phyloP scores from a whole-genome alignment of 345 rosid genomes.

The Chamaenerion angustifolium region DNA sequence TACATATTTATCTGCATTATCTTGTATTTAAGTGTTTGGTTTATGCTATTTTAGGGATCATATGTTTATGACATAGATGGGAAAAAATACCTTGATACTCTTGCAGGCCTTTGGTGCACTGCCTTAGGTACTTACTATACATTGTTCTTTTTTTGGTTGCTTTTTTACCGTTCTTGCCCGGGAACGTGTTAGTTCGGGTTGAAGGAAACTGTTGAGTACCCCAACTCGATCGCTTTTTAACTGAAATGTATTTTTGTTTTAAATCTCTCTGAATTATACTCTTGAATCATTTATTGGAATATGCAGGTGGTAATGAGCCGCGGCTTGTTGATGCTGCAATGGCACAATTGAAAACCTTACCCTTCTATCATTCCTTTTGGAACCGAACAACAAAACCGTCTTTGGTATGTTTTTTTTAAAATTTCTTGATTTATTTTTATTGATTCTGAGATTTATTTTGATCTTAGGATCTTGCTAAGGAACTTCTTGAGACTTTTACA shows the following conservation, averaged over 20 bases:
- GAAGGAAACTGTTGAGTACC: no score
- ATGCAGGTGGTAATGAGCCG: constrained; percentile 83
- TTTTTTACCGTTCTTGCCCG: no score
- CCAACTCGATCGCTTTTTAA: no score
- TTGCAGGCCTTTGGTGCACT: constrained; percentile 95
- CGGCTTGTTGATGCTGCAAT: constrained; percentile 81
- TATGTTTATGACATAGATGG: constrained; percentile 70
- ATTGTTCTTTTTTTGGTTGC: neutral
- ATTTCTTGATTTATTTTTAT: neutral
- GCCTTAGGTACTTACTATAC: constrained; percentile 60
- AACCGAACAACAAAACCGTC: constrained; percentile 94
- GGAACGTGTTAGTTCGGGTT: no score
- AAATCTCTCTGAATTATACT: neutral
- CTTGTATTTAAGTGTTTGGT: neutral
- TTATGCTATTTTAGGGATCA: constrained; percentile 42
- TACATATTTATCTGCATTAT: neutral
- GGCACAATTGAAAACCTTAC: constrained; percentile 57
- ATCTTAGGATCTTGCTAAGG: constrained; percentile 88
- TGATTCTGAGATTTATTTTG: constrained; percentile 4
- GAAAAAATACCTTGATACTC: constrained; percentile 89
- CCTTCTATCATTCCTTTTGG: constrained; percentile 97
- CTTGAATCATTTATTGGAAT: neutral
- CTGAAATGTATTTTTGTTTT: no score
- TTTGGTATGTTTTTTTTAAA: constrained; percentile 32
- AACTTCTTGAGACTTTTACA: constrained; percentile 67